Base-by-base conservation (phyloP, 129 eudicot genomes). In the Pseudognaphalium luteoalbum region DNA sequence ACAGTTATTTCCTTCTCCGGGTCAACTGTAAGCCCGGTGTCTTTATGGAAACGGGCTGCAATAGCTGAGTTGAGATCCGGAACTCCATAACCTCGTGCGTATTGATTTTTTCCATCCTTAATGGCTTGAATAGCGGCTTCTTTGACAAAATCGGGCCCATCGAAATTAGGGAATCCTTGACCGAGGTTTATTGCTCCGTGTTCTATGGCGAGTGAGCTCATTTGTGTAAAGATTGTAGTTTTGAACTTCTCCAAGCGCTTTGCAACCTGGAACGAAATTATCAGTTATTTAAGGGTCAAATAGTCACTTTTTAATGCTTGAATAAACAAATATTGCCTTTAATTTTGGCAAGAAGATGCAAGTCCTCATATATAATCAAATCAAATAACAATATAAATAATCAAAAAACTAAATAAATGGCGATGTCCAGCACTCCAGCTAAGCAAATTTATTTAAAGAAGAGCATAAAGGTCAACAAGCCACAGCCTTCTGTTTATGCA, bases 81-180 rank as follows among this genome's bases (percentile, higher is more conserved):
- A 12, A 95, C 84, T 39, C 99, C 99, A 39, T 77, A 95, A 7
- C 97, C 99, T 3, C 97, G 99, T 15, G 99, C 99, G 63, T 95
- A 95, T 58, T 95, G 99, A 63, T 95, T 95, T 70, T 95, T 95
- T 0, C 99, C 96, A 2, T 89, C 95, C 75, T 85, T 86, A 20
- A 91, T 86, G 86, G 96, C 97, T 82, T 91, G 92, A 68, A 91
- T 91, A 41, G 99, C 99, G 1, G 97, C 99, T 37, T 92, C 99
- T 79, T 95, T 91, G 51, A 95, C 97, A 83, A 95, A 91, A 12
- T 95, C 95, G 0, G 99, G 99, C 37, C 99, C 99, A 44, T 95
- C 99, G 34, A 95, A 95, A 80, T 95, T 95, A 61, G 99, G 99
- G 77, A 95, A 95, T 60, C 99, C 99, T 76, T 95, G 99, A 6